These are phyloP conservation scores for Chlamydomonas reinhardtii DNA, from an alignment of 163 green algal species.

Conservation along the genomic window DNA sequence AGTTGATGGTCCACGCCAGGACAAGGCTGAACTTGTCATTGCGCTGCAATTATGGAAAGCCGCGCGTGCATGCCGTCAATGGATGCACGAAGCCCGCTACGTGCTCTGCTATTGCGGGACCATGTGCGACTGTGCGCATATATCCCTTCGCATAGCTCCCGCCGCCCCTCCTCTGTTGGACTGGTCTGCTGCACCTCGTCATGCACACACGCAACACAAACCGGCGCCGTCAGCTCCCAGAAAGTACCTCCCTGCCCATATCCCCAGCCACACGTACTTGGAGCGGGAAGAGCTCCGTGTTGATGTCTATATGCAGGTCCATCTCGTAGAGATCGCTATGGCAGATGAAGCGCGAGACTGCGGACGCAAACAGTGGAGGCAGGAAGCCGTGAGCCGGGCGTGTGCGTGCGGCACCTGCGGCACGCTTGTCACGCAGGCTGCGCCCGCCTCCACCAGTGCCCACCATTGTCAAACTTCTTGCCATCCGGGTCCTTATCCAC, in stretches of 20 bases:
- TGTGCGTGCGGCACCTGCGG: neutral
- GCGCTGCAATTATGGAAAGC: constrained; percentile 20
- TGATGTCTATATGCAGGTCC: constrained; percentile 94
- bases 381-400: neutral
- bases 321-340: constrained; percentile 94
- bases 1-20: constrained; percentile 82
- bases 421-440: no score
- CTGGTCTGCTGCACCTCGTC: no score
- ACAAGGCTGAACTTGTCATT: constrained; percentile 87
- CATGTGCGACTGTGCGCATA: no score
- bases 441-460: no score
- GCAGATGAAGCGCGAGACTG: constrained; percentile 92
- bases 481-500: constrained; percentile 91
- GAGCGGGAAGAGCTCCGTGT: constrained; percentile 95
- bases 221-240: no score
- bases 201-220: no score
- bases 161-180: no score
- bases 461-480: constrained; percentile 98
- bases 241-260: no score
- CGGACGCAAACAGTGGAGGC: neutral
- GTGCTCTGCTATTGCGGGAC: no score
- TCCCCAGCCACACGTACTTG: constrained; percentile 55
- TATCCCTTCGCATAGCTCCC: no score
- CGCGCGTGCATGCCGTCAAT: no score
- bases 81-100: no score